Conservation (phyloP, 179 eudicot species). For the Spergularia azorica region DNA sequence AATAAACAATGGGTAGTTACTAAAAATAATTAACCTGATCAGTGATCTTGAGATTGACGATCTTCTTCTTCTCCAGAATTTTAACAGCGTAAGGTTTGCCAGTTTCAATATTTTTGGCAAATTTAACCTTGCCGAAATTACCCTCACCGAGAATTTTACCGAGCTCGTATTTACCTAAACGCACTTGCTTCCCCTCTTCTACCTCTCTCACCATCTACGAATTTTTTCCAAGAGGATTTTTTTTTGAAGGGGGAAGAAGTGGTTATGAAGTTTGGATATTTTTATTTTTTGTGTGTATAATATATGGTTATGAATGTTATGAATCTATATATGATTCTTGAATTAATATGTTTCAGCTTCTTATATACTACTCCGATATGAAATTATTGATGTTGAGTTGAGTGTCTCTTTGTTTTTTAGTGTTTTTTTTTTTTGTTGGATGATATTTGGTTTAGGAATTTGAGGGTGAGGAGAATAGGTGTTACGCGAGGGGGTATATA, state of each 20-base stretch:
- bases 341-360: too few relatives aligned
- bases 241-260: too few relatives aligned
- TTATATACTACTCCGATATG: too few relatives aligned
- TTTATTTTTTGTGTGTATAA: not conserved
- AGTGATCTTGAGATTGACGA: constrained; percentile 64
- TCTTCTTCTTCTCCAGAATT: constrained; percentile 69
- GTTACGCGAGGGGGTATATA: too few relatives aligned
- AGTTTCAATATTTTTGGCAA: constrained; percentile 59
- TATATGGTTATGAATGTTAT: not conserved
- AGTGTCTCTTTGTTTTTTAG: too few relatives aligned
- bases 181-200: constrained; percentile 49
- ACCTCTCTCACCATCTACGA: constrained; percentile 43
- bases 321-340: not conserved
- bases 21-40: constrained; percentile 62
- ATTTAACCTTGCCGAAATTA: constrained; percentile 86
- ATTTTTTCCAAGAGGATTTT: not conserved
- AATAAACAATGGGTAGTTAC: not conserved
- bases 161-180: constrained; percentile 79
- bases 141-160: constrained; percentile 90
- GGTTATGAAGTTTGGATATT: not conserved
- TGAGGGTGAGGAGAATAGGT: too few relatives aligned
- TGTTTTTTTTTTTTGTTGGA: too few relatives aligned
- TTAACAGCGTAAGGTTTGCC: constrained; percentile 78
- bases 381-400: too few relatives aligned
- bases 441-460: too few relatives aligned